Conservation (phyloP, 2,329 filamentous ascomycete species). For the Fusarium multiceps region DNA sequence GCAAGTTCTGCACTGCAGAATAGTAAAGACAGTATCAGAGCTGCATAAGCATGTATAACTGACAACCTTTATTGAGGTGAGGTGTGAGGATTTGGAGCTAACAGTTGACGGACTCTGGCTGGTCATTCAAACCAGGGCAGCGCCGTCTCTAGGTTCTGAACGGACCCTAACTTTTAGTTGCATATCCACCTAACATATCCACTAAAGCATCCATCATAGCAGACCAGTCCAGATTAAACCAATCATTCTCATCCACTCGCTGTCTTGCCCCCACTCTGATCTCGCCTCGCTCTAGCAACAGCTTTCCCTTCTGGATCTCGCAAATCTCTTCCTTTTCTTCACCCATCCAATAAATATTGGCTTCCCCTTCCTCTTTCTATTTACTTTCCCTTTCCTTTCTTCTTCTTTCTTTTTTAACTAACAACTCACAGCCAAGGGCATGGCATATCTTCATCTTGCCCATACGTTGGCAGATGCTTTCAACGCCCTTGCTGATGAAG, state of each 20-base stretch:
- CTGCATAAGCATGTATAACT: background rate
- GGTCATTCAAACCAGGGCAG: background rate
- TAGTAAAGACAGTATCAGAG: background rate
- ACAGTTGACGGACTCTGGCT: background rate
- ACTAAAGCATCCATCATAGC: conserved; percentile 4
- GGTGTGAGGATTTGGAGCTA: conserved; percentile 23
- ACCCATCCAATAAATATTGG: conserved; percentile 32
- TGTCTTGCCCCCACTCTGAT: conserved; percentile 24
- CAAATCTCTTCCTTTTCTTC: conserved; percentile 39
- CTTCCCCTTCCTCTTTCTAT: conserved; percentile 6
- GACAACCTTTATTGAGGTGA: background rate
- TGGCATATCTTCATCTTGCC: conserved; percentile 57
- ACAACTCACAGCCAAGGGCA: conserved; percentile 45
- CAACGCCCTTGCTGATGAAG: conserved; percentile 72
- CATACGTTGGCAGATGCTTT: conserved; percentile 73
- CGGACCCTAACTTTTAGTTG: conserved; percentile 18
- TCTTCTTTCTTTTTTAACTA: conserved; percentile 10
- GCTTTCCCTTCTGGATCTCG: conserved; percentile 26
- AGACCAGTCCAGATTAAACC: conserved; percentile 3
- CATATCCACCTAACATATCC: conserved; percentile 4
- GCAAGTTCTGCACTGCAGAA: background rate
- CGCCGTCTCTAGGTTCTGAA: background rate
- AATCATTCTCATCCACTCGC: background rate
- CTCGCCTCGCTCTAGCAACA: conserved; percentile 33
- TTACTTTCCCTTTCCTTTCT: conserved; percentile 12